Conservation (phyloP, 495 filamentous ascomycete species). For the Aspergillus olivimuriae region DNA sequence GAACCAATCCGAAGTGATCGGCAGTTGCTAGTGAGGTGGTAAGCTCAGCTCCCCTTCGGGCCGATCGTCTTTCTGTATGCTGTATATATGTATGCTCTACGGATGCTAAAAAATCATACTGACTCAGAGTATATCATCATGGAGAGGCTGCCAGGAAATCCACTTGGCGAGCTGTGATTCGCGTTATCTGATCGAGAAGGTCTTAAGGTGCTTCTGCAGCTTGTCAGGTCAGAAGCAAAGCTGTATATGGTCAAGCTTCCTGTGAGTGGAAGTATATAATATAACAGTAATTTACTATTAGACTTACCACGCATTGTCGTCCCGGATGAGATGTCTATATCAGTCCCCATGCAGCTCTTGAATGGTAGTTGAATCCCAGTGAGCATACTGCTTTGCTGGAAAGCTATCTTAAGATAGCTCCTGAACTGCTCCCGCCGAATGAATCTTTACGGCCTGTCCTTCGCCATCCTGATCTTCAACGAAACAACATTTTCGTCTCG, state of each 20-base stretch:
- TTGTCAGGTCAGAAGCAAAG: constrained; percentile 17
- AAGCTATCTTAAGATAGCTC: constrained; percentile 5
- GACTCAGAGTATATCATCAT: constrained; percentile 28
- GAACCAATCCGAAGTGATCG: constrained; percentile 5
- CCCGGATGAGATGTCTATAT: constrained; percentile 7
- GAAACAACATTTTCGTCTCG: constrained; percentile 8
- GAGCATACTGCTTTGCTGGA: constrained; percentile 6
- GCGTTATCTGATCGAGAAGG: constrained; percentile 10
- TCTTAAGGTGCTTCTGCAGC: constrained; percentile 13
- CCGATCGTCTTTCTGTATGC: constrained; percentile 12
- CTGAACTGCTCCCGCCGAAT: constrained; percentile 4
- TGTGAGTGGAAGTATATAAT: constrained; percentile 17
- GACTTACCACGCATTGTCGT: constrained; percentile 5
- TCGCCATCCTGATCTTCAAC: constrained; percentile 6
- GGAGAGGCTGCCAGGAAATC: constrained; percentile 18
- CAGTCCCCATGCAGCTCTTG: constrained; percentile 4
- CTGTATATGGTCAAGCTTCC: constrained; percentile 13
- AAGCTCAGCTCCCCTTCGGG: constrained; percentile 5
- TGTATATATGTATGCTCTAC: constrained; percentile 18
- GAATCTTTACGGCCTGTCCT: constrained; percentile 4
- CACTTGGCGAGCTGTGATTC: constrained; percentile 15
- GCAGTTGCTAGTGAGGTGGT: constrained; percentile 9
- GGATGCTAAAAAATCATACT: constrained; percentile 16
- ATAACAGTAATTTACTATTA: constrained; percentile 3
- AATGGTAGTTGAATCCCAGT: constrained; percentile 5